These are phyloP conservation scores for Paramecium sexaurelia DNA, from an alignment of 73 alveolate species.

Conservation along the genomic window DNA sequence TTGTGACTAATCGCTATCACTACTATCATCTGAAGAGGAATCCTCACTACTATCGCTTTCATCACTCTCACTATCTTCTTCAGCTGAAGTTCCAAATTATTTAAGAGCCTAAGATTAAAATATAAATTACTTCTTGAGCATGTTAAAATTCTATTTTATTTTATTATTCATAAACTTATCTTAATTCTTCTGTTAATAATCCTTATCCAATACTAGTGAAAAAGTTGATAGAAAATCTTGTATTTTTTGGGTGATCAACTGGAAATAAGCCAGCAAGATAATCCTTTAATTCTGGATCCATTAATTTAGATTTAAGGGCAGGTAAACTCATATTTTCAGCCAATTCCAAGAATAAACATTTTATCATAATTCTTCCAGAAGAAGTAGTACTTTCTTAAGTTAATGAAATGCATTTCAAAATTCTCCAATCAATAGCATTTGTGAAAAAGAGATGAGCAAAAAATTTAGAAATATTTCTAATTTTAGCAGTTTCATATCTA, in stretches of 20 bases:
- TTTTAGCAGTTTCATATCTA: slow-evolving; percentile 98
- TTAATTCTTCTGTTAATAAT: slow-evolving; percentile 94
- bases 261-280: slow-evolving; percentile 91
- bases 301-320: slow-evolving; percentile 64
- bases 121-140: slow-evolving; percentile 31
- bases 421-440: slow-evolving; percentile 93
- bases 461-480: slow-evolving; percentile 98
- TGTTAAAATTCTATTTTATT: slow-evolving; percentile 9
- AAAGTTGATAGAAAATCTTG: slow-evolving; percentile 98
- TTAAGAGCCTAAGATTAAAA: background rate
- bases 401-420: slow-evolving; percentile 84
- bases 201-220: slow-evolving; percentile 99
- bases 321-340: slow-evolving; percentile 85
- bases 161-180: slow-evolving; percentile 64
- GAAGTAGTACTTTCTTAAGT: slow-evolving; percentile 99
- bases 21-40: slow-evolving; percentile 34
- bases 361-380: slow-evolving; percentile 97
- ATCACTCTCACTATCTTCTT: background rate
- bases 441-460: slow-evolving; percentile 98
- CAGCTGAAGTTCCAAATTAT: slow-evolving; percentile 8
- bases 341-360: slow-evolving; percentile 89
- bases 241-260: slow-evolving; percentile 94
- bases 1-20: slow-evolving; percentile 20
- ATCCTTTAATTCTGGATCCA: slow-evolving; percentile 75
- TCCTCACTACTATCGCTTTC: background rate